Evolutionary conservation across 768 basidiomycete genomes (phyloP).

Genomic region (Lenzites betulinus): DNA sequence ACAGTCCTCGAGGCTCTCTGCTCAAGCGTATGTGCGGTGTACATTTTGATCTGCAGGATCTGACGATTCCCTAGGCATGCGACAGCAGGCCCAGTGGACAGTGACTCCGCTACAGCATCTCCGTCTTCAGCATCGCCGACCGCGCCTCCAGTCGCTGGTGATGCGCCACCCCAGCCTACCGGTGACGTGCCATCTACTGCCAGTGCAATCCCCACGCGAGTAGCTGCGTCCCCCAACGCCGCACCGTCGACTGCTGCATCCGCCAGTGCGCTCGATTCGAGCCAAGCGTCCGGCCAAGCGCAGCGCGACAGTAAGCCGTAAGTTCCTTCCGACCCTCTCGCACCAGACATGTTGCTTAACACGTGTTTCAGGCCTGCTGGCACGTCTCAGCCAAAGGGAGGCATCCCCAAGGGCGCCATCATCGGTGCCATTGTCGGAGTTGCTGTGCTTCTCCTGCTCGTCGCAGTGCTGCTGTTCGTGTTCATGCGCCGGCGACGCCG

Average conservation of each 20-base stretch:
- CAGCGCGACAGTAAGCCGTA: background rate
- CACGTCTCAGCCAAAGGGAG: constrained; percentile 3
- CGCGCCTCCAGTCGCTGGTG: background rate
- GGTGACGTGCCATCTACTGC: no score
- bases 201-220: background rate
- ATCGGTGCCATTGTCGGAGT: constrained; percentile 17
- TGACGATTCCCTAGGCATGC: background rate
- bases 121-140: background rate
- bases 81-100: background rate
- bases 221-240: background rate
- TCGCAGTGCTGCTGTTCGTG: constrained; percentile 12
- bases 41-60: no score
- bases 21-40: background rate
- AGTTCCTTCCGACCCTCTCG: background rate
- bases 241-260: background rate
- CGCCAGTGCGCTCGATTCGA: background rate
- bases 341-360: background rate
- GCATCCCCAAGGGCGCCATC: constrained; percentile 15
- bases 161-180: no score
- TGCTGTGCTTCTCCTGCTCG: constrained; percentile 7
- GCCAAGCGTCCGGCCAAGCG: background rate
- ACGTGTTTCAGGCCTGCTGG: background rate
- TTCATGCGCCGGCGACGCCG: constrained; percentile 13
- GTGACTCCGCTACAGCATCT: background rate
- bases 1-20: background rate